Evolutionary conservation across 2,329 filamentous ascomycete genomes (phyloP).

Genomic region (Myriosclerotinia curreyana): DNA sequence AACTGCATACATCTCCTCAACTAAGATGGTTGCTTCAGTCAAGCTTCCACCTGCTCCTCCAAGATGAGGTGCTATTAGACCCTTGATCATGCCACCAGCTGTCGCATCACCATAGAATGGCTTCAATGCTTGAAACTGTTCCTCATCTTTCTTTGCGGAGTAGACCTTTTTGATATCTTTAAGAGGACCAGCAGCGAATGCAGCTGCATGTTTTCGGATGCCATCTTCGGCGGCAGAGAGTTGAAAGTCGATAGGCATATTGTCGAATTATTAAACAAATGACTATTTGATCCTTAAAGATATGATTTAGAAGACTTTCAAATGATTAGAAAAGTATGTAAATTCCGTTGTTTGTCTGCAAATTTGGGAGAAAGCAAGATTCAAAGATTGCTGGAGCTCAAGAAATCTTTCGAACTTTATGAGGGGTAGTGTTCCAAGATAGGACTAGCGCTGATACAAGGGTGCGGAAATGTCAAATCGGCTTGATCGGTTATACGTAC

Average conservation of each 20-base stretch:
- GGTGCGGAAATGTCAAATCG: neutral
- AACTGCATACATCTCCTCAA: conserved; percentile 53
- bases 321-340: neutral
- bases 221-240: conserved; percentile 35
- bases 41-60: conserved; percentile 47
- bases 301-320: neutral
- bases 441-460: neutral
- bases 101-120: conserved; percentile 48
- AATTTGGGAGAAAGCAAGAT: neutral
- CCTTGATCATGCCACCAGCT: conserved; percentile 47
- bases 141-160: conserved; percentile 28
- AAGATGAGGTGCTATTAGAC: conserved; percentile 45
- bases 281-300: neutral
- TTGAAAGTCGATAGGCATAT: conserved; percentile 37
- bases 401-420: neutral
- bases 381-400: neutral
- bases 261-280: neutral
- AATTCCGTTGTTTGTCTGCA: neutral
- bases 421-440: neutral
- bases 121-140: conserved; percentile 48
- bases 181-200: conserved; percentile 36
- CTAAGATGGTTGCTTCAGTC: conserved; percentile 48
- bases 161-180: conserved; percentile 34
- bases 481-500: neutral
- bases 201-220: conserved; percentile 35